Base-by-base conservation (phyloP, 2,329 filamentous ascomycete species). In the Lasiodiplodia sp. region DNA sequence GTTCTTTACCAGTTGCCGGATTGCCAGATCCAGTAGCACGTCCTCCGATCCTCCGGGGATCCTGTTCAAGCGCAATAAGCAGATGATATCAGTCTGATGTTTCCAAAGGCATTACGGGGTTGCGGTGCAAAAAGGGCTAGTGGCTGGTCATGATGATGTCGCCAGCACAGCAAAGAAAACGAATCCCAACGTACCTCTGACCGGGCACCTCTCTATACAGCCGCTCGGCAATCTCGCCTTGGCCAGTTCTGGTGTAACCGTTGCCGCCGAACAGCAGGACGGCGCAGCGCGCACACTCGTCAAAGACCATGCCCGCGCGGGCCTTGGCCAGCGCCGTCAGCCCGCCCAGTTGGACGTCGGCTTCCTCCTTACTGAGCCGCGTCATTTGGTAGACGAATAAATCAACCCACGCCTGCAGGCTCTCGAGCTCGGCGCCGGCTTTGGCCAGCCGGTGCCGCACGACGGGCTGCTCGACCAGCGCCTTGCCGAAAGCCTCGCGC, bases 251-350 rank as follows among this genome's bases (percentile, higher is more conserved):
- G 0, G 91, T 92, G 72, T 88, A 92, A 0, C 91, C 91, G 75
- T 90, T 92, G 2, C 92, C 91, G 3, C 91, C 91, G 76, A 93
- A 93, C 28, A 94, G 78, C 67, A 93, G 77, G 57, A 92, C 86
- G 0, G 91, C 90, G 66, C 86, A 88, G 73, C 90, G 86, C 3
- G 91, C 89, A 75, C 90, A 92, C 76, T 92, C 89, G 71, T 91
- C 89, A 55, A 93, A 73, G 14, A 93, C 90, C 71, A 91, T 90
- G 1, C 88, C 92, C 0, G 87, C 86, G 74, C 92, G 89, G 1
- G 91, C 91, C 80, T 94, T 94, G 16, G 87, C 86, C 77, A 92
- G 80, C 2, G 90, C 91, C 2, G 90, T 93, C 74, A 92, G 78
- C 0, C 92, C 92, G 0, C 91, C 92, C 1, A 94, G 82, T 74